phyloP scores from a whole-genome alignment of 108 stramenopile species.

The Pseudonitzschia multistriata region DNA sequence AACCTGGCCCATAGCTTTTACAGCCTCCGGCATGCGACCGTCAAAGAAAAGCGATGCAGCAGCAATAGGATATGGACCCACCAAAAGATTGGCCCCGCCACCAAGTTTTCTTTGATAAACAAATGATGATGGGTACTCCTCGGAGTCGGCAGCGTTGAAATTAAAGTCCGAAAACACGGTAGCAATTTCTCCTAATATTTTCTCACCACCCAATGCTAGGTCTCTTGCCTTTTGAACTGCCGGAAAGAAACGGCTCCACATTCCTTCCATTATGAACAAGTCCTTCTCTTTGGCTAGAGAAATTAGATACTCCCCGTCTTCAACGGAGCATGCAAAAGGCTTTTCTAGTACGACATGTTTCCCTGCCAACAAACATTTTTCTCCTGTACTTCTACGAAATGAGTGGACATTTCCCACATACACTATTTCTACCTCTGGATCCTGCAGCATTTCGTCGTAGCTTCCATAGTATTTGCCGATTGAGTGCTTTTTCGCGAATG shows the following conservation, averaged over 20 bases:
- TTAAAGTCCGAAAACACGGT: constrained; percentile 64
- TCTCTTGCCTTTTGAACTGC: constrained; percentile 75
- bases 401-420: constrained; percentile 63
- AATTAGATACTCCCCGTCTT: constrained; percentile 64
- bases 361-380: constrained; percentile 44
- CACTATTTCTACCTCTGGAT: constrained; percentile 65
- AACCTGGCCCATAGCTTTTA: constrained; percentile 56
- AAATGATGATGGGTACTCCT: constrained; percentile 64
- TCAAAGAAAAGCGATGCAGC: constrained; percentile 57
- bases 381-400: constrained; percentile 50
- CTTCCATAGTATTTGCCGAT: constrained; percentile 56
- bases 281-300: constrained; percentile 61
- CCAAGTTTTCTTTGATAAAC: constrained; percentile 62
- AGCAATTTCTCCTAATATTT: constrained; percentile 52
- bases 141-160: constrained; percentile 63
- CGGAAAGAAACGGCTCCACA: constrained; percentile 91
- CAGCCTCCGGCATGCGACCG: constrained; percentile 23
- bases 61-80: constrained; percentile 66
- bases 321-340: constrained; percentile 62
- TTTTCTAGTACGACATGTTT: constrained; percentile 85
- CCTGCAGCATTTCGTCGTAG: constrained; percentile 63
- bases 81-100: constrained; percentile 57
- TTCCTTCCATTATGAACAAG: constrained; percentile 82
- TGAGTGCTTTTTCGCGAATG: constrained; percentile 57
- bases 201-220: constrained; percentile 32